phyloP scores from a whole-genome alignment of 2,329 filamentous ascomycete genomes.

The Clarireedia monteithiana region DNA sequence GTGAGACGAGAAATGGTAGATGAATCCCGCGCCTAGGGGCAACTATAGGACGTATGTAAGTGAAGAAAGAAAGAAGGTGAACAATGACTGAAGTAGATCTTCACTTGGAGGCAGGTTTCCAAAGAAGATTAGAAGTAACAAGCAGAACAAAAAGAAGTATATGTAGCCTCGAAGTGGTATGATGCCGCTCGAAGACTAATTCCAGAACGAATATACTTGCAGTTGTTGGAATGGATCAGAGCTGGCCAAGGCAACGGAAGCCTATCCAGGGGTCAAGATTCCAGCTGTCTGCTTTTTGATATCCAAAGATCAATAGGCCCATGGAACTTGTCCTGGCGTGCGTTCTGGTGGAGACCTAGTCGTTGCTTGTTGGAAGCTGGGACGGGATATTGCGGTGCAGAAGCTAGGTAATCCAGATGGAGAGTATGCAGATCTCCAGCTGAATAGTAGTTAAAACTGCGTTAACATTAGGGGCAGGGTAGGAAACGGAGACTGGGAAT shows the following conservation, averaged over 20 bases:
- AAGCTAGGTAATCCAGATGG: too few relatives aligned
- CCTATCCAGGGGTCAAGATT: neutral
- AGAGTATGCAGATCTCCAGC: neutral
- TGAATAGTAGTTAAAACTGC: neutral
- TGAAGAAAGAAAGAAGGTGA: neutral
- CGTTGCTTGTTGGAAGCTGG: neutral
- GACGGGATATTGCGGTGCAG: neutral
- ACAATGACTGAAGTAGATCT: neutral
- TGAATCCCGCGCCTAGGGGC: neutral
- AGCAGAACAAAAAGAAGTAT: neutral
- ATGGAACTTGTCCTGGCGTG: neutral
- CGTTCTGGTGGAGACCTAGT: neutral
- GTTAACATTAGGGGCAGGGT: neutral
- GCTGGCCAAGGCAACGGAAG: neutral
- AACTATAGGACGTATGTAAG: neutral
- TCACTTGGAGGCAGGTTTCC: neutral
- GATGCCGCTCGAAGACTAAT: too few relatives aligned
- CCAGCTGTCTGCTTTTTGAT: neutral
- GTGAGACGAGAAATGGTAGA: neutral
- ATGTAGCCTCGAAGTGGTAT: too few relatives aligned
- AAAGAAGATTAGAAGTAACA: neutral
- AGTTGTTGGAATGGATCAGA: neutral
- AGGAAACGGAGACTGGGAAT: neutral
- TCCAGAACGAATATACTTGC: neutral
- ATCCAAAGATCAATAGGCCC: neutral